Percentiles rank a stretch among this genome's conserved stretches.
Evolutionary conservation across 768 basidiomycete species (phyloP).

Genomic region (Pleurotus tuoliensis): DNA sequence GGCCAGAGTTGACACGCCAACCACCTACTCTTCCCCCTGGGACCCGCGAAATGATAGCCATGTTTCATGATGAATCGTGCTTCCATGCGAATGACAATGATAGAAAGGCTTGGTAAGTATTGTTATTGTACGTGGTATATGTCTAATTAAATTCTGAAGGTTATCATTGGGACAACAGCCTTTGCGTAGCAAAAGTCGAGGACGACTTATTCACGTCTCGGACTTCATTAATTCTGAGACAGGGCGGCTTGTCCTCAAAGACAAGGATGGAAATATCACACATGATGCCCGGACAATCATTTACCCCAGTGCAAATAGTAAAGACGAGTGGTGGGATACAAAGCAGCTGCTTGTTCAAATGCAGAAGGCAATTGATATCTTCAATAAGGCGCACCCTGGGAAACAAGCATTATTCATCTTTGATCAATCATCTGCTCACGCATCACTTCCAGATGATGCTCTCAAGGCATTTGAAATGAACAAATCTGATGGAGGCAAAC

Average conservation of each 20-base stretch:
- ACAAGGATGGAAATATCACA: slow-evolving; percentile 20
- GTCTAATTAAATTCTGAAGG: slow-evolving; percentile 4
- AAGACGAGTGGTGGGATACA: slow-evolving; percentile 35
- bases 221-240: slow-evolving; percentile 33
- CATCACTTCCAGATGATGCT: slow-evolving; percentile 24
- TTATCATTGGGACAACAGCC: slow-evolving; percentile 19
- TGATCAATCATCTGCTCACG: slow-evolving; percentile 40
- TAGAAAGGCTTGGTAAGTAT: not conserved
- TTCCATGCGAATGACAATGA: slow-evolving; percentile 22
- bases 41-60: slow-evolving; percentile 19
- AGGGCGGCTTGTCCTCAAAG: slow-evolving; percentile 24
- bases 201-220: slow-evolving; percentile 34
- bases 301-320: slow-evolving; percentile 27
- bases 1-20: slow-evolving; percentile 14
- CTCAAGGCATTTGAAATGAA: slow-evolving; percentile 31
- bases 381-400: slow-evolving; percentile 30
- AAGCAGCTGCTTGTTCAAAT: slow-evolving; percentile 30
- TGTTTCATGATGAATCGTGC: slow-evolving; percentile 28
- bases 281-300: slow-evolving; percentile 31
- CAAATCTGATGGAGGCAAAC: slow-evolving; percentile 23
- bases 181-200: slow-evolving; percentile 28
- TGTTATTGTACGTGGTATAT: not conserved
- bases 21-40: slow-evolving; percentile 19
- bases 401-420: slow-evolving; percentile 31
- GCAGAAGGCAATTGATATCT: slow-evolving; percentile 27